Base-by-base conservation (phyloP, 1,284 basidiomycete genomes). In the Prillingera fragicola region DNA sequence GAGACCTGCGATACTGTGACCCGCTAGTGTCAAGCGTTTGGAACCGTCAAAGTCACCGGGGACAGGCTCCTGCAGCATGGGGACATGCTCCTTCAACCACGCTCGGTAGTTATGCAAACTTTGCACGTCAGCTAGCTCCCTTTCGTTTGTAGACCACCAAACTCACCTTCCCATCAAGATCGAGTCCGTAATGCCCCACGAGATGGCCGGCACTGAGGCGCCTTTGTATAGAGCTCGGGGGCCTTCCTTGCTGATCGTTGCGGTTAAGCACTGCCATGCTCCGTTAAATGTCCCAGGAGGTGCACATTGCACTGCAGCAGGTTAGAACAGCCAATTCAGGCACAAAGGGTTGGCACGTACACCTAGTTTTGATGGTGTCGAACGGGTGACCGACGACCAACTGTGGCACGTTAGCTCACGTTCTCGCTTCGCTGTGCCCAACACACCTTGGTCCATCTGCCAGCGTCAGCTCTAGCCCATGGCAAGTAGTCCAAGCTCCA, bases 21-120 rank as follows among this genome's bases (percentile, higher is more conserved):
- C 71, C 9, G 58, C 17, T 1, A 73, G 24, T 8, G 62, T 62
- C 29, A 73, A 41, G 33, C 70, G 50, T 3, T n/a, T n/a, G n/a
- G n/a, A n/a, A n/a, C n/a, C n/a, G n/a, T n/a, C n/a, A n/a, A n/a
- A n/a, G n/a, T n/a, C n/a, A n/a, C n/a, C n/a, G n/a, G n/a, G n/a
- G n/a, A n/a, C n/a, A n/a, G n/a, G n/a, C n/a, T n/a, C n/a, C n/a
- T n/a, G n/a, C n/a, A n/a, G n/a, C n/a, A n/a, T n/a, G n/a, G n/a
- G n/a, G 4, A 70, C 71, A 44, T 64, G 47, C 17, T 50, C 39
- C 27, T 59, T 48, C 12, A 71, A 48, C 23, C 57, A 59, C 10
- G 52, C 56, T 25, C 71, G 56, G 53, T 73, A 73, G 52, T 71
- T 73, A 52, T 73, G 68, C 38, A 71, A 38, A 46, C 69, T 70